Conservation (phyloP, 108 stramenopile genomes). For the Nannochloropsis granulata region DNA sequence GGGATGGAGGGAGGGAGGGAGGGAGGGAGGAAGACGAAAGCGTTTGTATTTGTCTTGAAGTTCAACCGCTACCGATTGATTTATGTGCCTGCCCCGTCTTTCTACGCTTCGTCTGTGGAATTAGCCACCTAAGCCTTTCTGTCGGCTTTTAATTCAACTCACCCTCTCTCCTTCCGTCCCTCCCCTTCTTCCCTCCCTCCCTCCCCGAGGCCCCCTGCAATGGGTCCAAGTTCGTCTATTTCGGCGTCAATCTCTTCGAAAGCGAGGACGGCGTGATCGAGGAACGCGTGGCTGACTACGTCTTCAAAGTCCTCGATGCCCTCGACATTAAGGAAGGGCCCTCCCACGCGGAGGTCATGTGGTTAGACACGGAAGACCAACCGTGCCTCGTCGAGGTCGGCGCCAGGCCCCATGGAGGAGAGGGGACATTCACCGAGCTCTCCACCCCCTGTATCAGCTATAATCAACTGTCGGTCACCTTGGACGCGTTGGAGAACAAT, state of each 20-base stretch:
- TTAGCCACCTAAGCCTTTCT: no score
- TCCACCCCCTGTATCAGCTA: neutral
- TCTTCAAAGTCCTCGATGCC: slow-evolving; percentile 8
- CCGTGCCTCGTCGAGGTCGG: slow-evolving; percentile 81
- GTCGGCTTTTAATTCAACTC: no score
- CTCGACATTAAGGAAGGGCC: slow-evolving; percentile 46
- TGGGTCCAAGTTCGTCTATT: slow-evolving; percentile 64
- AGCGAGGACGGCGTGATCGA: neutral
- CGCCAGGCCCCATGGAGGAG: slow-evolving; percentile 73
- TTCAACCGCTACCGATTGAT: no score
- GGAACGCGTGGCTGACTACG: slow-evolving; percentile 26
- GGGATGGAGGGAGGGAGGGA: neutral
- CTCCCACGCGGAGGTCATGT: slow-evolving; percentile 37
- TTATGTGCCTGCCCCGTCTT: no score
- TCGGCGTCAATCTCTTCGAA: slow-evolving; percentile 42
- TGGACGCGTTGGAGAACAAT: neutral
- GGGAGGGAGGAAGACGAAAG: no score
- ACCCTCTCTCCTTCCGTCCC: slow-evolving; percentile 12
- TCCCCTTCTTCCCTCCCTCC: slow-evolving; percentile 26
- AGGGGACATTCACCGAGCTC: slow-evolving; percentile 36
- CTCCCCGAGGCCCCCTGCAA: slow-evolving; percentile 22
- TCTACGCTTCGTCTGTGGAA: no score
- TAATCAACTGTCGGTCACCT: neutral
- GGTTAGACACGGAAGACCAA: slow-evolving; percentile 37
- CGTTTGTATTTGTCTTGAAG: no score